These are phyloP conservation scores for Linnemannia schmuckeri DNA, from an alignment of 192 early-diverging fungal species.

Conservation along the genomic window DNA sequence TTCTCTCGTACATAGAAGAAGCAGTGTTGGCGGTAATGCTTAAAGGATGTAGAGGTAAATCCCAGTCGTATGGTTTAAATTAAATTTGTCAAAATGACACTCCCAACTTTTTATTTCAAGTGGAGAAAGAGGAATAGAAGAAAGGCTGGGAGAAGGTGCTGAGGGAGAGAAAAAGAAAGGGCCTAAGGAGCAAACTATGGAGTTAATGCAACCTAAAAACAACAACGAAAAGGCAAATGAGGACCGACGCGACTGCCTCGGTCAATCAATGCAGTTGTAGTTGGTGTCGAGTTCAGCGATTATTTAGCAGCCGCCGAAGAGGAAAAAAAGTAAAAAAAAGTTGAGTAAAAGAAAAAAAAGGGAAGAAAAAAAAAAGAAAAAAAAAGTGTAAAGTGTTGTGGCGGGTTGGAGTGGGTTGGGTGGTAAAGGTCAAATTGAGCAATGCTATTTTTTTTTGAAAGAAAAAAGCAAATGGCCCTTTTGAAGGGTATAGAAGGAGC, in stretches of 20 bases:
- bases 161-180: not conserved
- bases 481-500: slow-evolving; percentile 5
- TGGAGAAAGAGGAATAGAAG: not conserved
- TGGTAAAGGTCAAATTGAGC: not conserved
- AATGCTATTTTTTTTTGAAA: not conserved
- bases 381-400: not conserved
- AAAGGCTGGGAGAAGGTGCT: not conserved
- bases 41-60: no score
- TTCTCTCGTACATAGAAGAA: no score
- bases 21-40: no score
- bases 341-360: not conserved
- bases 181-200: not conserved
- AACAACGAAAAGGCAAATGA: not conserved
- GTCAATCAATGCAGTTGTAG: not conserved
- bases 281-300: not conserved
- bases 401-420: not conserved
- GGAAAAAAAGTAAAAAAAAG: not conserved
- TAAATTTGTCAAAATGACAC: no score
- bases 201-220: not conserved
- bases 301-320: not conserved
- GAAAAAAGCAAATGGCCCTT: not conserved
- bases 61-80: no score
- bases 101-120: not conserved
- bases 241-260: not conserved
- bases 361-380: not conserved